phyloP scores from a whole-genome alignment of 306 rosid species.

The Prinsepia uniflora region DNA sequence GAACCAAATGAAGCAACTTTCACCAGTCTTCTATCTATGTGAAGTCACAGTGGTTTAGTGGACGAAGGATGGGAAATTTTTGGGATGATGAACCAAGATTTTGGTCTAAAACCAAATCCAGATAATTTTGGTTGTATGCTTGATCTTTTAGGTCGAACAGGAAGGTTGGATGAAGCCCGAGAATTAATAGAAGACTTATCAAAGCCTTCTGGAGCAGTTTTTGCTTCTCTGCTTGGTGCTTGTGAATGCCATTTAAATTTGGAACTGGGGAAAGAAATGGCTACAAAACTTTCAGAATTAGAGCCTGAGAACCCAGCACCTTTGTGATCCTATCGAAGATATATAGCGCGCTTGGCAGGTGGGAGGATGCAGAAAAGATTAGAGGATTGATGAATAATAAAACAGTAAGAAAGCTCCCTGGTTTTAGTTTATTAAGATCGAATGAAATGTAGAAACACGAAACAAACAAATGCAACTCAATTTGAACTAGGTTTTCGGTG shows the following conservation, averaged over 20 bases:
- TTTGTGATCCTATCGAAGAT: constrained; percentile 57
- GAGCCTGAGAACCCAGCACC: constrained; percentile 64
- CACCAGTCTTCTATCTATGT: constrained; percentile 54
- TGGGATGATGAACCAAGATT: constrained; percentile 49
- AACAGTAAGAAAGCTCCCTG: constrained; percentile 53
- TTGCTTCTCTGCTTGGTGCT: constrained; percentile 73
- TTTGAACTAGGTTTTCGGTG: constrained; percentile 24
- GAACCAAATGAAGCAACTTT: constrained; percentile 64
- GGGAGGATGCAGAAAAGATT: constrained; percentile 70
- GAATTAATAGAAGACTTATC: constrained; percentile 41
- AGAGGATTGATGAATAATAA: constrained; percentile 45
- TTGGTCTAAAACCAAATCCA: constrained; percentile 51
- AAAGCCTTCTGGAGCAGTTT: constrained; percentile 54
- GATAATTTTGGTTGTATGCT: constrained; percentile 60
- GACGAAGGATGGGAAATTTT: constrained; percentile 55
- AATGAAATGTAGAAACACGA: constrained; percentile 28
- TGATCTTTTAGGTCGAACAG: constrained; percentile 68
- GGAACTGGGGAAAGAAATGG: constrained; percentile 58
- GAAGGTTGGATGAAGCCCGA: constrained; percentile 51
- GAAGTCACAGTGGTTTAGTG: constrained; percentile 67
- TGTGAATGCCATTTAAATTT: constrained; percentile 44
- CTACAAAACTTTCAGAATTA: constrained; percentile 46
- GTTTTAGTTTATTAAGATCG: constrained; percentile 52
- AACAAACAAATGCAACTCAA: constrained; percentile 19
- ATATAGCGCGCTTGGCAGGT: constrained; percentile 62